A percentile compares a stretch with the other conserved stretches of the same genome.
Evolutionary conservation across 768 basidiomycete species (phyloP).

Genomic region (Clitopilus hobsonii): DNA sequence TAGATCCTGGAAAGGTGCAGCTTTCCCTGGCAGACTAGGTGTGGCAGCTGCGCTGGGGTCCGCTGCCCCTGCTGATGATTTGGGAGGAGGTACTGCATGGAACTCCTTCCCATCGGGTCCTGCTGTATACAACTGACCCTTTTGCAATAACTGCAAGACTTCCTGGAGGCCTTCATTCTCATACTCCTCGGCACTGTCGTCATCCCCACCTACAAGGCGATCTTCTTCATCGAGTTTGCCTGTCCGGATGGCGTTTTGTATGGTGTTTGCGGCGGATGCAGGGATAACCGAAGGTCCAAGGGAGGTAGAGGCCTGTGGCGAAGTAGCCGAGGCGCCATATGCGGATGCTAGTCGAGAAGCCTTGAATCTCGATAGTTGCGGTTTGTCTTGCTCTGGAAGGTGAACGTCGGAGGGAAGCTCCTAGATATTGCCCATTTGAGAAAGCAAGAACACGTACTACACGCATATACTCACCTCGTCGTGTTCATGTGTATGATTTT

Average conservation of each 20-base stretch:
- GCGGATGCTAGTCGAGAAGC: conserved; percentile 47
- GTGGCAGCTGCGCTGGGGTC: not conserved
- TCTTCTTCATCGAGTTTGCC: conserved; percentile 49
- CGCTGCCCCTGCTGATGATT: not conserved
- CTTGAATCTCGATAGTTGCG: conserved; percentile 62
- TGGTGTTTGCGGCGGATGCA: conserved; percentile 37
- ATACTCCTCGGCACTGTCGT: conserved; percentile 53
- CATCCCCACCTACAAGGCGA: conserved; percentile 45
- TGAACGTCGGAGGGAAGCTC: conserved; percentile 38
- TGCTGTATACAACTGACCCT: conserved; percentile 48
- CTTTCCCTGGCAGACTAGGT: not conserved
- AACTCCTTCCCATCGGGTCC: conserved; percentile 40
- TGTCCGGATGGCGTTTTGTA: conserved; percentile 49
- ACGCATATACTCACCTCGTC: conserved; percentile 42
- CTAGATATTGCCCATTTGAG: no score
- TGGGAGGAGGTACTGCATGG: conserved; percentile 14
- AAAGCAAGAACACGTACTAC: no score
- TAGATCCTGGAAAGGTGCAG: conserved; percentile 8
- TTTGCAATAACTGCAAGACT: conserved; percentile 44
- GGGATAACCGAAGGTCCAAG: conserved; percentile 40
- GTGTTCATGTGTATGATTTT: conserved; percentile 37
- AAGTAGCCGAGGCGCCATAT: conserved; percentile 35
- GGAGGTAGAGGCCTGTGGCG: conserved; percentile 27
- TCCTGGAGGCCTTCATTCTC: conserved; percentile 47
- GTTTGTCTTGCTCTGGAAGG: conserved; percentile 36